These are phyloP conservation scores for Brassica nigra DNA, from an alignment of 345 rosid species.

Conservation along the genomic window DNA sequence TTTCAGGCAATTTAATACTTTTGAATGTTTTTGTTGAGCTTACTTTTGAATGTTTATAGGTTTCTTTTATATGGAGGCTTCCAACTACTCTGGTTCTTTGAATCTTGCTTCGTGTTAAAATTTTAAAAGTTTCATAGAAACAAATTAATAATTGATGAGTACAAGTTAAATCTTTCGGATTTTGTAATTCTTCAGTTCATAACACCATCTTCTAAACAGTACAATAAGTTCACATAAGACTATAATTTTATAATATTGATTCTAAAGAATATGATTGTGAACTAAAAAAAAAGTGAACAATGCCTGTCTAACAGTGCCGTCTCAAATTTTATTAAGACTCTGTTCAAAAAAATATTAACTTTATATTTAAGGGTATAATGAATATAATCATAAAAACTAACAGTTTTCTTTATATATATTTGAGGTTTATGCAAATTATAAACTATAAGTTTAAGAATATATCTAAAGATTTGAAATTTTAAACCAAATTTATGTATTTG, in stretches of 20 bases:
- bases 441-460: too few relatives aligned
- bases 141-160: background rate
- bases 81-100: conserved; percentile 24
- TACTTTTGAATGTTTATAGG: background rate
- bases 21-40: background rate
- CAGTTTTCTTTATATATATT: too few relatives aligned
- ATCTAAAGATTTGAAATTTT: too few relatives aligned
- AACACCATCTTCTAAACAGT: background rate
- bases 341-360: too few relatives aligned
- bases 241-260: background rate
- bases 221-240: background rate
- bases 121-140: background rate
- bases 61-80: conserved; percentile 21
- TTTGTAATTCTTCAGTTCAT: background rate
- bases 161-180: background rate
- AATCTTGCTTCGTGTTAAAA: conserved; percentile 8
- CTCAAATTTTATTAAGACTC: too few relatives aligned
- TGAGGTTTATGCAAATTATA: too few relatives aligned
- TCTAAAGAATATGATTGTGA: background rate
- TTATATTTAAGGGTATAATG: too few relatives aligned
- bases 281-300: background rate
- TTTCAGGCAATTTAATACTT: conserved; percentile 21
- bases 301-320: background rate
- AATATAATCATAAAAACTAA: too few relatives aligned
- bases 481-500: too few relatives aligned